Evolutionary conservation across 1,284 basidiomycete species (phyloP), one percentile per base, ranked within the genome.

Genomic region (Rhodotorula sp.): DNA sequence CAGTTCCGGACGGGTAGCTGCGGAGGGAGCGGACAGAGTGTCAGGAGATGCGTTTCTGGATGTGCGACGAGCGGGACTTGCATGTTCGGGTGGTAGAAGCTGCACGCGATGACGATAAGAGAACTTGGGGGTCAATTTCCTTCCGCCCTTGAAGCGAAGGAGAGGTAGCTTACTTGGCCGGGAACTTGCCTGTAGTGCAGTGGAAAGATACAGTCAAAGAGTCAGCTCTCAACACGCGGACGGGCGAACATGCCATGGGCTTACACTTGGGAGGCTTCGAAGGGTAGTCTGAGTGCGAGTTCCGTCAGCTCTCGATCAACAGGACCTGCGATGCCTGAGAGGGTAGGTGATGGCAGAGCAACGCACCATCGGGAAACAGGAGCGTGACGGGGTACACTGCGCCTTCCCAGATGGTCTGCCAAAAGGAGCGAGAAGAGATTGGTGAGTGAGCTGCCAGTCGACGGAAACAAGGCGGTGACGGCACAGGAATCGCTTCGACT

Each of bases 401-500:
- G 57, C 90, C 90, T 80, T 95, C 95, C 97, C 97, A 99, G 78
- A 92, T 85, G 6, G 97, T 98, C 97, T 99, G 76, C 43, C 47
- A 12, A 43, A 10, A 6, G 16, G n/a, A 34, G 5, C 15, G 6
- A 45, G 19, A 54, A 28, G 16, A 5, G 19, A 60, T 56, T 43
- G 38, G 48, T 45, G 14, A 28, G 28, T 28, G 31, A 59, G 67
- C 38, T 2, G 49, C n/a, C n/a, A 10, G n/a, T 6, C 18, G 23
- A 47, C 7, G 19, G 38, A 28, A 19, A 50, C 34, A 10, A 19
- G 43, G 7, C 2, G 21, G 38, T 38, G 38, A 38, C 38, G 48
- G 48, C 12, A 49, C n/a, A n/a, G n/a, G n/a, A 55, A 26, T 8
- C 23, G 43, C 18, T 18, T 19, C 1, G 3, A 59, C 64, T 57